These are phyloP conservation scores for Moesziomyces globuligerus DNA, from an alignment of 1,284 basidiomycete species.

Conservation along the genomic window DNA sequence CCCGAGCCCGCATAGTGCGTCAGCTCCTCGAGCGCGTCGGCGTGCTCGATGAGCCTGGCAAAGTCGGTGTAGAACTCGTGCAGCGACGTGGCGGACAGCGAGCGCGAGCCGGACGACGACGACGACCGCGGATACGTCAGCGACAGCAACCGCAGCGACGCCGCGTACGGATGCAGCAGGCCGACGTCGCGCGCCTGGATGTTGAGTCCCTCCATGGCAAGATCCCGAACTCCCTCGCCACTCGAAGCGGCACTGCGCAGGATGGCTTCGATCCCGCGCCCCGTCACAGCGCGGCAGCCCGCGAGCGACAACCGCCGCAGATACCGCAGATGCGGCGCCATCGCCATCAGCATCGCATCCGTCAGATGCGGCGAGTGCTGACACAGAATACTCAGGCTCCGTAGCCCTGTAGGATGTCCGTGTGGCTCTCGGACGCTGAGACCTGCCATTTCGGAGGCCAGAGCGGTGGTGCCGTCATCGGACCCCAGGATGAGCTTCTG, in stretches of 20 bases:
- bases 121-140: slow-evolving; percentile 54
- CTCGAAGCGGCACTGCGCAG: slow-evolving; percentile 21
- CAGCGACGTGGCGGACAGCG: slow-evolving; percentile 25
- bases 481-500: slow-evolving; percentile 14
- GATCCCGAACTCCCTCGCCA: slow-evolving; percentile 29
- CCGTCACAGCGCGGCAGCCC: slow-evolving; percentile 58
- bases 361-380: slow-evolving; percentile 56
- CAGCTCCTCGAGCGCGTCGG: slow-evolving; percentile 32
- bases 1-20: slow-evolving; percentile 53
- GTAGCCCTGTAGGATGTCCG: slow-evolving; percentile 13
- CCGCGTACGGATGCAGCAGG: slow-evolving; percentile 22
- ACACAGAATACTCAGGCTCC: slow-evolving; percentile 44
- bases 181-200: slow-evolving; percentile 31
- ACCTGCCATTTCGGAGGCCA: slow-evolving; percentile 7
- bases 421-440: neutral
- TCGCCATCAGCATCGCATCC: slow-evolving; percentile 39
- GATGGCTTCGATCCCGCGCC: slow-evolving; percentile 46
- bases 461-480: neutral
- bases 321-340: slow-evolving; percentile 42
- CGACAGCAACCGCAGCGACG: slow-evolving; percentile 30
- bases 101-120: slow-evolving; percentile 33
- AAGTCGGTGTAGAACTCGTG: slow-evolving; percentile 47
- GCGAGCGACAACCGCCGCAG: slow-evolving; percentile 52
- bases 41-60: slow-evolving; percentile 32
- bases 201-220: slow-evolving; percentile 59